A percentile compares a stretch with the other conserved stretches of the same genome.
phyloP scores from a whole-genome alignment of 108 stramenopile genomes.

The Nitzschia palea region DNA sequence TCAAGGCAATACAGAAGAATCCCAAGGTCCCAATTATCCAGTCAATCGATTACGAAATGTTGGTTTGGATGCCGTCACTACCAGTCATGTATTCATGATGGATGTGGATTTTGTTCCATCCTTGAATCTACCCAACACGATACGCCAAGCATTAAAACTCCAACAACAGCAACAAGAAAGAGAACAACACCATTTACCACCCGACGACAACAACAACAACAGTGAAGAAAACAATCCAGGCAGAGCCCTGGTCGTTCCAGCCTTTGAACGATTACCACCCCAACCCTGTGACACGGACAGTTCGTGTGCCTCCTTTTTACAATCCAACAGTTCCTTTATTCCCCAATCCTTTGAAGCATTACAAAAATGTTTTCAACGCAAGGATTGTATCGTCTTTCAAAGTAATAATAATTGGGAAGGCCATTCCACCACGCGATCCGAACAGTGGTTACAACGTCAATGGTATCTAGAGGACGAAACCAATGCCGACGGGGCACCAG shows the following conservation, averaged over 20 bases:
- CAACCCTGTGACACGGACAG: slow-evolving; percentile 41
- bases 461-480: slow-evolving; percentile 53
- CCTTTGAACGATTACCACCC: slow-evolving; percentile 70
- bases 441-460: slow-evolving; percentile 59
- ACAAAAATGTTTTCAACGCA: slow-evolving; percentile 50
- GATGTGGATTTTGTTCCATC: slow-evolving; percentile 93
- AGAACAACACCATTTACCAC: too few relatives aligned
- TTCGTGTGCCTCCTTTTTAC: slow-evolving; percentile 41
- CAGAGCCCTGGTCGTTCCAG: slow-evolving; percentile 79
- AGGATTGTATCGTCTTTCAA: slow-evolving; percentile 75
- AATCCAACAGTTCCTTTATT: slow-evolving; percentile 55
- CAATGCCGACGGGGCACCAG: slow-evolving; percentile 12
- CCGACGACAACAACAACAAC: neutral
- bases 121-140: slow-evolving; percentile 39
- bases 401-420: slow-evolving; percentile 78
- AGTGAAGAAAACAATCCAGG: neutral
- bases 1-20: slow-evolving; percentile 28
- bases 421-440: slow-evolving; percentile 73
- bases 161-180: neutral
- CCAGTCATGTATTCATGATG: slow-evolving; percentile 83
- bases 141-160: slow-evolving; percentile 13
- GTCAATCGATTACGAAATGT: slow-evolving; percentile 90
- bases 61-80: slow-evolving; percentile 74
- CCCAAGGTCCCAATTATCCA: slow-evolving; percentile 57
- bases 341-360: slow-evolving; percentile 67